Percentiles rank a stretch among this genome's conserved stretches.
These are phyloP conservation scores for Wickerhamiella occidentalis DNA, from an alignment of 805 yeast genomes.

Conservation along the genomic window DNA sequence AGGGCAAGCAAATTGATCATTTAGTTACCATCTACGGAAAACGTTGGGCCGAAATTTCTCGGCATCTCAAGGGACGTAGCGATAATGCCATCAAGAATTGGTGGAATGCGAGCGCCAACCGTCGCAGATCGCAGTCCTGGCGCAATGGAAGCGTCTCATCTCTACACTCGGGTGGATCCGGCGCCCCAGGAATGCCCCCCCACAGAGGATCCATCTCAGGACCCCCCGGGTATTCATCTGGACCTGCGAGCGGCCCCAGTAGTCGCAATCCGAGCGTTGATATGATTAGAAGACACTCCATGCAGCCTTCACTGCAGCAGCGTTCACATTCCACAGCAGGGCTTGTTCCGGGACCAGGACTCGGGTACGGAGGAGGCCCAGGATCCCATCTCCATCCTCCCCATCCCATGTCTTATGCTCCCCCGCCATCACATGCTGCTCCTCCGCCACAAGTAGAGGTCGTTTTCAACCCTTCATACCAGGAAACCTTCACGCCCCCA, in stretches of 20 bases:
- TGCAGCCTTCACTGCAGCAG: neutral
- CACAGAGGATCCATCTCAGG: neutral
- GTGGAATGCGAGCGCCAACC: constrained; percentile 93
- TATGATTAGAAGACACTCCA: neutral
- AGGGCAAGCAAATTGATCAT: constrained; percentile 68
- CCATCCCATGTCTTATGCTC: neutral
- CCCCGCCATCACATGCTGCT: neutral
- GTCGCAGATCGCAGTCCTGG: constrained; percentile 39
- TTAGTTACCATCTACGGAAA: constrained; percentile 71
- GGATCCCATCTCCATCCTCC: neutral
- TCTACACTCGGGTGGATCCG: neutral
- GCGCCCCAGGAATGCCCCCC: neutral
- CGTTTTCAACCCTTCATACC: neutral
- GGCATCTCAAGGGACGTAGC: constrained; percentile 76
- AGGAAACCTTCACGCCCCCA: neutral
- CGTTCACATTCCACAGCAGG: neutral
- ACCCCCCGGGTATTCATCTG: neutral
- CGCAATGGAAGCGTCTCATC: neutral
- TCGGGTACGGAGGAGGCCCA: neutral
- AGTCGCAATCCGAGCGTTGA: neutral
- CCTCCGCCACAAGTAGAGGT: constrained; percentile 4
- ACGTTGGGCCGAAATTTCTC: constrained; percentile 87
- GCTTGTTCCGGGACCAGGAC: neutral
- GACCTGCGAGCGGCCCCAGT: neutral
- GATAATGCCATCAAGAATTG: constrained; percentile 88